phyloP scores from a whole-genome alignment of 225 moss, liverwort and hornwort genomes.

The Climacium dendroides region DNA sequence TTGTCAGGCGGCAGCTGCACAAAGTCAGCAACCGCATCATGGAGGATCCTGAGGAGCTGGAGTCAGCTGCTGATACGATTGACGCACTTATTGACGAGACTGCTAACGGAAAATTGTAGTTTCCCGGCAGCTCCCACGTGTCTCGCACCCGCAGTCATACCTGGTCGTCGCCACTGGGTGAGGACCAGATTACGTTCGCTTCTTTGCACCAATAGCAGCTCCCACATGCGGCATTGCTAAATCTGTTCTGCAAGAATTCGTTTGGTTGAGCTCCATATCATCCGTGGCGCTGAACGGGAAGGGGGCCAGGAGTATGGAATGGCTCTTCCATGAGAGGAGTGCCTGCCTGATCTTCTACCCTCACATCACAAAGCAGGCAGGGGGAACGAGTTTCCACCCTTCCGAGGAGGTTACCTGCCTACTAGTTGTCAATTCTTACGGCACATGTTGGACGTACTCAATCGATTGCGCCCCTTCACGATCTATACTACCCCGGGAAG shows the following conservation, averaged over 20 bases:
- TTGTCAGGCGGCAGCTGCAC: slow-evolving; percentile 90
- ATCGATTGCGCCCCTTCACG: slow-evolving; percentile 10
- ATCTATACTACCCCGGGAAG: neutral
- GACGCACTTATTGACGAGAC: slow-evolving; percentile 40
- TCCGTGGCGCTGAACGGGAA: neutral
- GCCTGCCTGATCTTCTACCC: neutral
- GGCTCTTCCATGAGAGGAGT: neutral
- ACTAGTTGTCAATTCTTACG: slow-evolving; percentile 30
- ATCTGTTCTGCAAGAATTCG: slow-evolving; percentile 10
- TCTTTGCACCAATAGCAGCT: slow-evolving; percentile 9
- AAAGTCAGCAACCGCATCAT: slow-evolving; percentile 62
- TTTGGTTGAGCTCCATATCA: neutral
- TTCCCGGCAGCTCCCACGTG: neutral
- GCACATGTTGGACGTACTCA: slow-evolving; percentile 14
- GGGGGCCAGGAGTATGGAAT: neutral
- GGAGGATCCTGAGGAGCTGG: slow-evolving; percentile 32
- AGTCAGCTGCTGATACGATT: slow-evolving; percentile 39
- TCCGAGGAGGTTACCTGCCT: slow-evolving; percentile 5
- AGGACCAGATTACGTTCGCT: neutral
- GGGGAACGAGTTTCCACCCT: neutral
- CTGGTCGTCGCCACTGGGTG: neutral
- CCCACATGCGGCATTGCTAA: slow-evolving; percentile 28
- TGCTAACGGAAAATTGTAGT: slow-evolving; percentile 2
- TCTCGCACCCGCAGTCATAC: neutral
- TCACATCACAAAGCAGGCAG: neutral